Percentiles rank a stretch among this genome's conserved stretches.
These are phyloP conservation scores for Trichoderma semiorbis DNA, from an alignment of 2,329 filamentous ascomycete species.

Conservation along the genomic window DNA sequence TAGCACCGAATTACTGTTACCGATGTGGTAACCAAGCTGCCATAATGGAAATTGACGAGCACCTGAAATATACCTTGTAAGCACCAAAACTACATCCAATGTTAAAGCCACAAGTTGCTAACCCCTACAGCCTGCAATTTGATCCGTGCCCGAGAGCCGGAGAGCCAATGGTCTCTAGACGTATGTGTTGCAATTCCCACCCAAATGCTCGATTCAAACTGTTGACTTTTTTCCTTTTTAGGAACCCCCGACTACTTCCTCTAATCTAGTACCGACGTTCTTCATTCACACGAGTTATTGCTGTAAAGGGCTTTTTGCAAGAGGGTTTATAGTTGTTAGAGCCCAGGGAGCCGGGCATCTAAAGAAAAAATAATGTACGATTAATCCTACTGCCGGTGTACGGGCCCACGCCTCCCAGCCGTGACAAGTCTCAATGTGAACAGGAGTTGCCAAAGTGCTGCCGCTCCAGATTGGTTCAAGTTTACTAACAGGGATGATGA, in stretches of 20 bases:
- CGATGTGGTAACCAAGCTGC: constrained; percentile 97
- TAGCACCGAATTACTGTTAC: constrained; percentile 94
- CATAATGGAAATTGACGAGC: constrained; percentile 99
- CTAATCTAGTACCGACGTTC: constrained; percentile 46
- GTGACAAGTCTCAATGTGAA: constrained; percentile 19
- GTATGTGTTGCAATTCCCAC: constrained; percentile 42
- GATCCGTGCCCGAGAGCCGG: constrained; percentile 96
- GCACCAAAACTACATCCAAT: neutral
- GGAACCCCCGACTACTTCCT: constrained; percentile 98
- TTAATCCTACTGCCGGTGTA: constrained; percentile 25
- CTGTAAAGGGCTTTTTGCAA: constrained; percentile 21
- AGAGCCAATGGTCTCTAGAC: constrained; percentile 97
- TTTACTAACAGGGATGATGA: neutral
- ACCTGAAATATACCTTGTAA: constrained; percentile 98
- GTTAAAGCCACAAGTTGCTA: constrained; percentile 23
- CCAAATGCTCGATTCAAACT: neutral
- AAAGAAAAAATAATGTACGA: constrained; percentile 29
- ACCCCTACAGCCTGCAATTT: constrained; percentile 79
- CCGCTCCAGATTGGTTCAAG: neutral
- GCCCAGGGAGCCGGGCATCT: constrained; percentile 22
- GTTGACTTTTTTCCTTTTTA: constrained; percentile 31
- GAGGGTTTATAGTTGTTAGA: constrained; percentile 22
- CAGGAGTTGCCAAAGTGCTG: constrained; percentile 13
- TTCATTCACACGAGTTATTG: constrained; percentile 24
- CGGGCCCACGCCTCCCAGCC: constrained; percentile 19